These are phyloP conservation scores for Fraxinus americana DNA, from an alignment of 257 asterid species.

Conservation along the genomic window DNA sequence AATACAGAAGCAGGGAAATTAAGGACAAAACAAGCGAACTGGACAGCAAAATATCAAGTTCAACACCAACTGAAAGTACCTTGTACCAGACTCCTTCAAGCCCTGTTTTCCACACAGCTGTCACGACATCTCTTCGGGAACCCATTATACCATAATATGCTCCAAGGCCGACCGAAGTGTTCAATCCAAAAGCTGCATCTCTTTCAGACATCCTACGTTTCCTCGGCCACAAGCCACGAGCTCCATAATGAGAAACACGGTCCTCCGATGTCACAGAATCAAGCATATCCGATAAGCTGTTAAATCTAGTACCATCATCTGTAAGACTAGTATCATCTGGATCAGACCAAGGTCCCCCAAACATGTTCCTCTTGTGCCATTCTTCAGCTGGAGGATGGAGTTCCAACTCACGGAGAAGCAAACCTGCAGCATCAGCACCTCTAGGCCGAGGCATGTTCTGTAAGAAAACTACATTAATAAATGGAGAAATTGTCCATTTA, in stretches of 20 bases:
- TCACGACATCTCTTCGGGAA: slow-evolving; percentile 96
- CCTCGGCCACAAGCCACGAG: slow-evolving; percentile 95
- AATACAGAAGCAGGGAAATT: background rate
- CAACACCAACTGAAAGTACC: slow-evolving; percentile 39
- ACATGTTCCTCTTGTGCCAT: slow-evolving; percentile 98
- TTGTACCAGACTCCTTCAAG: slow-evolving; percentile 99
- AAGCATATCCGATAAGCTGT: slow-evolving; percentile 54
- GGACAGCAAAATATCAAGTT: background rate
- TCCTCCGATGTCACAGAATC: slow-evolving; percentile 57
- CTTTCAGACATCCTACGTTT: slow-evolving; percentile 97
- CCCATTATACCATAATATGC: slow-evolving; percentile 99
- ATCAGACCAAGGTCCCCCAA: slow-evolving; percentile 98
- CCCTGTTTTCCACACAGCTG: slow-evolving; percentile 96
- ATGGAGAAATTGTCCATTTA: slow-evolving; percentile 1
- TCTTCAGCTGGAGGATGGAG: slow-evolving; percentile 99
- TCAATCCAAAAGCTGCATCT: slow-evolving; percentile 97
- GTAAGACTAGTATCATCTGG: slow-evolving; percentile 55
- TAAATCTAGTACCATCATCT: slow-evolving; percentile 51
- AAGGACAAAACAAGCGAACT: slow-evolving; percentile 6
- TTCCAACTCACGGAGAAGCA: slow-evolving; percentile 94
- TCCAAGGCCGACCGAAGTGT: slow-evolving; percentile 94
- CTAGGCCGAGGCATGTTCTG: slow-evolving; percentile 99
- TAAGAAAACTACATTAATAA: slow-evolving; percentile 15
- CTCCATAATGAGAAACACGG: slow-evolving; percentile 56
- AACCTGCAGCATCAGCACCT: slow-evolving; percentile 99